Evolutionary conservation across 140 eudicot genomes (phyloP), one percentile per base, ranked within the genome.

Genomic region (Cichorium intybus): DNA sequence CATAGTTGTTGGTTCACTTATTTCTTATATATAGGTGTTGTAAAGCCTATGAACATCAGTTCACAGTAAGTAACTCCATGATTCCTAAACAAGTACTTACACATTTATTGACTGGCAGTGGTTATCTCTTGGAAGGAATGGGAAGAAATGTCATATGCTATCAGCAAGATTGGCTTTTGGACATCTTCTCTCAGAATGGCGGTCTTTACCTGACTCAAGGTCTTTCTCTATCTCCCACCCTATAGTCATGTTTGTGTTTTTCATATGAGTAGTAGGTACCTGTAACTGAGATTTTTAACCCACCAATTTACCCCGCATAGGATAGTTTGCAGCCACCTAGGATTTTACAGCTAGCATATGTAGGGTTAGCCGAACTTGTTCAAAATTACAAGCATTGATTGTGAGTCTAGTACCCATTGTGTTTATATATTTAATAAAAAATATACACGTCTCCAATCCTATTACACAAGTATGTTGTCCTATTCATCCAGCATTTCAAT

Each of bases 101-200:
- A 24, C 28, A 18, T 24, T 20, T 26, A 10, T 62, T 62, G 17
- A 48, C 52, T 51, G 33, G 8, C 16, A 72, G 77, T 63, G 77
- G 72, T 45, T 72, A 43, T 63, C n/a, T 72, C n/a, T 72, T 43
- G 77, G 48, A 4, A 55, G 63, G 45, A 43, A 43, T 72, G 66
- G 66, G 29, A 72, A 63, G 59, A 64, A 54, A 62, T 63, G 71
- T 43, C 43, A 37, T 17, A 72, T 64, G 77, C 0, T 63, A 55
- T 28, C 77, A 15, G 11, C 65, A 54, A 52, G 59, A 54, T 12
- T 12, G n/a, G 29, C 51, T 47, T 24, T 1, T 17, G 4, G 0
- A 7, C 0, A 4, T 0, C 4, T 2, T 0, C 0, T 10, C 4
- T 4, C 2, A 7, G 7, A 1, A 2, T 29, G 48, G 68, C 0